These are phyloP conservation scores for Trapa incisa DNA, from an alignment of 345 rosid genomes.

Conservation along the genomic window DNA sequence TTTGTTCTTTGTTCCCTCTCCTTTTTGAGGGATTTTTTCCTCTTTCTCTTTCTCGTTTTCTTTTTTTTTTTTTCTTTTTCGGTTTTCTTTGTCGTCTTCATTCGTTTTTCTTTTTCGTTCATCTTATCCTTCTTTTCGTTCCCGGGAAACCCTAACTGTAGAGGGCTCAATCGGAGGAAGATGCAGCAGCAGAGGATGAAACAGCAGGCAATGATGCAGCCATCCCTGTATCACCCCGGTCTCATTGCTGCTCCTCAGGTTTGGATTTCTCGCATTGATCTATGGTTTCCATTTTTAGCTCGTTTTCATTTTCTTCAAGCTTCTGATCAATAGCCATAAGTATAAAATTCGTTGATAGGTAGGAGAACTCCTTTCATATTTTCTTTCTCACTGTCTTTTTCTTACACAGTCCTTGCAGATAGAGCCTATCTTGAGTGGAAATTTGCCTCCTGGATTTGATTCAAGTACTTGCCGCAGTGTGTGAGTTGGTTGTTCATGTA, in stretches of 20 bases:
- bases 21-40: not conserved
- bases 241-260: constrained; percentile 51
- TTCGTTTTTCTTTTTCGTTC: not conserved
- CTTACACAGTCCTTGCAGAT: constrained; percentile 42
- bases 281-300: not conserved
- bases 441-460: constrained; percentile 80
- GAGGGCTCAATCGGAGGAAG: constrained; percentile 8
- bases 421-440: constrained; percentile 75
- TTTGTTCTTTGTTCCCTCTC: not conserved
- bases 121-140: not conserved
- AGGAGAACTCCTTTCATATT: not conserved
- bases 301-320: too few relatives aligned
- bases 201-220: constrained; percentile 55
- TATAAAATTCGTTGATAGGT: not conserved
- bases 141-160: not conserved
- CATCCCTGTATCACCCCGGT: constrained; percentile 33
- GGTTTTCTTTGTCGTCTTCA: too few relatives aligned
- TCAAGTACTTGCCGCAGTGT: constrained; percentile 77
- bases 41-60: too few relatives aligned
- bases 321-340: too few relatives aligned
- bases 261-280: not conserved
- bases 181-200: constrained; percentile 49
- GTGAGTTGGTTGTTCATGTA: constrained; percentile 33
- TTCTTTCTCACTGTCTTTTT: constrained; percentile 4
- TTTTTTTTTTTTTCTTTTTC: too few relatives aligned